Percentiles rank a stretch among this genome's conserved stretches.
Evolutionary conservation across 257 asterid species (phyloP).

Genomic region (Solanum etuberosum): DNA sequence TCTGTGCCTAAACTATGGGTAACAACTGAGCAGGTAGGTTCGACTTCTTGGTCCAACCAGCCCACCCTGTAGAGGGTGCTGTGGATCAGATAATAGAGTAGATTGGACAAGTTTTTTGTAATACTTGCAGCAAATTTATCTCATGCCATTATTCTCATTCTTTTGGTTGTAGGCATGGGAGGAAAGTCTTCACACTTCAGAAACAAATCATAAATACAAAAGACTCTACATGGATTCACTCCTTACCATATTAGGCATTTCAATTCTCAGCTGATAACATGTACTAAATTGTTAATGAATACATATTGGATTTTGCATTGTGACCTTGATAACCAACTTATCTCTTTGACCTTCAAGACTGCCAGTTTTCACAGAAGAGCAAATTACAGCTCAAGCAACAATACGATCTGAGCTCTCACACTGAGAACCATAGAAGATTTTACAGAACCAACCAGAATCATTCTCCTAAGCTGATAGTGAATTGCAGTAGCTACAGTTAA

Average conservation of each 20-base stretch:
- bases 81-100: neutral
- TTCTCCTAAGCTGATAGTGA: neutral
- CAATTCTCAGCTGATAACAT: neutral
- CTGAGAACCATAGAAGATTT: neutral
- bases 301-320: neutral
- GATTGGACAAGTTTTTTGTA: neutral
- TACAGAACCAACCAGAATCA: neutral
- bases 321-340: neutral
- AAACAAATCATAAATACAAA: neutral
- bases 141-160: neutral
- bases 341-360: neutral
- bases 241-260: neutral
- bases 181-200: neutral
- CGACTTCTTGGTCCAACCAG: neutral
- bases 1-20: neutral
- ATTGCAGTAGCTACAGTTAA: neutral
- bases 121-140: neutral
- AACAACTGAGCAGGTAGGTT: neutral
- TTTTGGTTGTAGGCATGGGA: neutral
- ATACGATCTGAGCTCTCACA: neutral
- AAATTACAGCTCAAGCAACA: neutral
- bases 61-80: neutral
- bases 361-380: neutral
- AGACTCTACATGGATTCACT: neutral
- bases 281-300: neutral